Percentiles rank a stretch among this genome's conserved stretches.
These are phyloP conservation scores for Fomitopsis pulvina DNA, from an alignment of 768 basidiomycete species.

Conservation along the genomic window DNA sequence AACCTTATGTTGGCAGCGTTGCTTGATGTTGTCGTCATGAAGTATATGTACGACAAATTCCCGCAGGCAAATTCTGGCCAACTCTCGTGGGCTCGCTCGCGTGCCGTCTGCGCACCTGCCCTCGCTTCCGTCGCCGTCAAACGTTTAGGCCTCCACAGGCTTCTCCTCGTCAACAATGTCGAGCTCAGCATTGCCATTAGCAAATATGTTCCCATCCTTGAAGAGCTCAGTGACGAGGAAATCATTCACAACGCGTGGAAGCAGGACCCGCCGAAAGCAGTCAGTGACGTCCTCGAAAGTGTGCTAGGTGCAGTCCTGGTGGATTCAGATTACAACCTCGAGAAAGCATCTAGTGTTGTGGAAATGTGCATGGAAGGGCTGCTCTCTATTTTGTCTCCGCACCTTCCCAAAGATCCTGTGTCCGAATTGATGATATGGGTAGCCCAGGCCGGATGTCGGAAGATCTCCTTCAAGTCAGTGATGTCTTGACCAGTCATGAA, in stretches of 20 bases:
- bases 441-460: conserved; percentile 49
- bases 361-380: conserved; percentile 64
- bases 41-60: conserved; percentile 65
- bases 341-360: conserved; percentile 54
- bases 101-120: conserved; percentile 67
- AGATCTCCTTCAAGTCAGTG: conserved; percentile 40
- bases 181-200: conserved; percentile 61
- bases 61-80: conserved; percentile 70
- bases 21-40: conserved; percentile 64
- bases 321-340: conserved; percentile 71
- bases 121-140: conserved; percentile 66
- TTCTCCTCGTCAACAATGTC: conserved; percentile 62
- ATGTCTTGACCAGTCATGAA: conserved; percentile 13
- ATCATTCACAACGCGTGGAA: conserved; percentile 70
- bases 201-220: conserved; percentile 53
- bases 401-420: conserved; percentile 63
- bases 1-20: conserved; percentile 43
- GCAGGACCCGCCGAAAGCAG: conserved; percentile 79
- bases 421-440: conserved; percentile 67
- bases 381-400: conserved; percentile 50
- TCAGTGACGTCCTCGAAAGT: conserved; percentile 83
- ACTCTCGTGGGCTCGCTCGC: conserved; percentile 63
- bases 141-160: conserved; percentile 58
- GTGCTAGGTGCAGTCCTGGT: conserved; percentile 79
- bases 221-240: conserved; percentile 47